Percentiles rank a stretch among this genome's conserved stretches.
These are phyloP conservation scores for Truncatella angustata DNA, from an alignment of 2,329 filamentous ascomycete genomes.

Conservation along the genomic window DNA sequence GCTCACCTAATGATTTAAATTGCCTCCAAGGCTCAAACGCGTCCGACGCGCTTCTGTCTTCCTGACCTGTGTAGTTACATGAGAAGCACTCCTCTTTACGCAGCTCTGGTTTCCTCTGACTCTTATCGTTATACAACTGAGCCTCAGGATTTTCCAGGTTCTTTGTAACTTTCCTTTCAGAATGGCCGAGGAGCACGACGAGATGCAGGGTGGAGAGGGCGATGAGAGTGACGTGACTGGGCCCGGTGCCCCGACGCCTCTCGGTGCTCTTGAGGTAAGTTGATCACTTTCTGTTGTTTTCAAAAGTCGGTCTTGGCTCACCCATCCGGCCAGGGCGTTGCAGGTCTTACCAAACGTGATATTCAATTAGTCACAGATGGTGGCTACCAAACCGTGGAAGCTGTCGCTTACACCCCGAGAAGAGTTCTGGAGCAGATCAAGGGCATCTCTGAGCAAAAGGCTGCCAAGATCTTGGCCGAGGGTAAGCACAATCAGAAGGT, in stretches of 20 bases:
- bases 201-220: slow-evolving; percentile 47
- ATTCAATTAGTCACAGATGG: slow-evolving; percentile 91
- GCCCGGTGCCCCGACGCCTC: slow-evolving; percentile 89
- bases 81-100: not conserved
- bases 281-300: not conserved
- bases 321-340: slow-evolving; percentile 65
- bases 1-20: not conserved
- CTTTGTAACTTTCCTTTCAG: not conserved
- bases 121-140: too few relatives aligned
- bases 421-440: slow-evolving; percentile 91
- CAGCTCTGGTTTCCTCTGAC: too few relatives aligned
- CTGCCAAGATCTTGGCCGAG: slow-evolving; percentile 84
- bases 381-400: slow-evolving; percentile 92
- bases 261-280: slow-evolving; percentile 79
- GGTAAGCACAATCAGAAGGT: slow-evolving; percentile 51
- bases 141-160: too few relatives aligned
- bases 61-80: not conserved
- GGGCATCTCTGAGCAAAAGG: slow-evolving; percentile 96
- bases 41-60: not conserved
- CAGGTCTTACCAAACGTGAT: slow-evolving; percentile 89
- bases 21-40: not conserved
- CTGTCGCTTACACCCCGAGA: slow-evolving; percentile 86
- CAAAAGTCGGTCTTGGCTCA: not conserved
- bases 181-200: slow-evolving; percentile 61
- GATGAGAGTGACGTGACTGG: slow-evolving; percentile 75